Evolutionary conservation across 257 asterid genomes (phyloP).

Genomic region (Leptodermis oblonga): DNA sequence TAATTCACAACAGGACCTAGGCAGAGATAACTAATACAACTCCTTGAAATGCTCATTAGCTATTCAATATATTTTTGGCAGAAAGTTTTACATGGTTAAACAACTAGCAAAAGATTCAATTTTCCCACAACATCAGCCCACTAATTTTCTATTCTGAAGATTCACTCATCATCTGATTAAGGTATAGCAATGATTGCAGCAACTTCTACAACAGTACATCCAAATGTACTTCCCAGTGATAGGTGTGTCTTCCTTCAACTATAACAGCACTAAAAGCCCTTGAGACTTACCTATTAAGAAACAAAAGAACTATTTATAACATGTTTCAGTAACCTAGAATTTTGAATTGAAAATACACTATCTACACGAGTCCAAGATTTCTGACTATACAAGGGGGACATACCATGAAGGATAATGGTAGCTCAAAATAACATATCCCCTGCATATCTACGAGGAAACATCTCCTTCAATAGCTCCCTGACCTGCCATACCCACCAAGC

Average conservation of each 20-base stretch:
- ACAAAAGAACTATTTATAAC: constrained; percentile 25
- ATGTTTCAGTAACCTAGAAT: constrained; percentile 14
- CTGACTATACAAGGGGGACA: constrained; percentile 24
- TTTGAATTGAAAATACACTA: constrained; percentile 9
- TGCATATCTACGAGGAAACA: constrained; percentile 30
- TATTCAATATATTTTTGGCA: neutral
- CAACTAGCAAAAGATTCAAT: neutral
- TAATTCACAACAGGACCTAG: constrained; percentile 2
- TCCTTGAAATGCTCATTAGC: neutral
- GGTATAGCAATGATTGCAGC: constrained; percentile 13
- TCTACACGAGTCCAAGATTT: constrained; percentile 10
- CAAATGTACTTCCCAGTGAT: constrained; percentile 22
- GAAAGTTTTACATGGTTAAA: constrained; percentile 2
- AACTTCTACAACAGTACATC: constrained; percentile 7
- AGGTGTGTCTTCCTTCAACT: constrained; percentile 28
- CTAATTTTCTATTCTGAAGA: neutral
- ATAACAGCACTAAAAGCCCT: constrained; percentile 22
- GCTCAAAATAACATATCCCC: constrained; percentile 28
- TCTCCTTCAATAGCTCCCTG: constrained; percentile 59
- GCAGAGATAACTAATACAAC: neutral
- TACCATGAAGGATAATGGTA: constrained; percentile 36
- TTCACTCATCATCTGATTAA: constrained; percentile 9
- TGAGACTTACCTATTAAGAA: constrained; percentile 27
- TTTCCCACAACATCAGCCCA: neutral
- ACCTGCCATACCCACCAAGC: constrained; percentile 69